Conservation (phyloP, 768 basidiomycete species). For the Mrakia frigida region DNA sequence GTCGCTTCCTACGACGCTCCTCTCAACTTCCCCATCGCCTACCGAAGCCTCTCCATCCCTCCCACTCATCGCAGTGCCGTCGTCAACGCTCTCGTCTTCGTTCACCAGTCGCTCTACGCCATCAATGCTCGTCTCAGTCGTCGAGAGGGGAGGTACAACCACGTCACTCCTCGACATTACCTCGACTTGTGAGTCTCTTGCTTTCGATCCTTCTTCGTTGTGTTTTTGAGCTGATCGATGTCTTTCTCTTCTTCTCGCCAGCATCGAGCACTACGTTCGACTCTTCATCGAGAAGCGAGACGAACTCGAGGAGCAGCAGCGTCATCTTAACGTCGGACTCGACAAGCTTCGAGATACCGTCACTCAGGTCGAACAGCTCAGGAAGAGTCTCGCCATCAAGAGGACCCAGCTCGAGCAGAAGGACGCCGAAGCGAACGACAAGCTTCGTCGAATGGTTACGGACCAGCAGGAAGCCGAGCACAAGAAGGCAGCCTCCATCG, state of each 20-base stretch:
- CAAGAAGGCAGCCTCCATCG: slow-evolving; percentile 92
- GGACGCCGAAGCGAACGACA: slow-evolving; percentile 91
- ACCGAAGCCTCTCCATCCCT: slow-evolving; percentile 75
- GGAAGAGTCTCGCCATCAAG: slow-evolving; percentile 91
- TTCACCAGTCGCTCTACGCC: slow-evolving; percentile 81
- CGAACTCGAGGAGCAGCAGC: slow-evolving; percentile 95
- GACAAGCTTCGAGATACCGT: slow-evolving; percentile 95
- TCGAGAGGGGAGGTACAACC: slow-evolving; percentile 90
- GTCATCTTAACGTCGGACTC: slow-evolving; percentile 94
- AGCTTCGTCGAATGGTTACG: slow-evolving; percentile 93
- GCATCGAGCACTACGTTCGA: slow-evolving; percentile 94
- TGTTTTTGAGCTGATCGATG: neutral
- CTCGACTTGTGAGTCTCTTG: slow-evolving; percentile 79
- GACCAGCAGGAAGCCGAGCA: slow-evolving; percentile 99
- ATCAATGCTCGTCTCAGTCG: slow-evolving; percentile 85
- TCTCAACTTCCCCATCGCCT: slow-evolving; percentile 78
- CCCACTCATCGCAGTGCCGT: slow-evolving; percentile 85
- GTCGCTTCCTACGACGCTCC: slow-evolving; percentile 74
- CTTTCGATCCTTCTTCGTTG: neutral
- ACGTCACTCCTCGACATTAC: slow-evolving; percentile 95
- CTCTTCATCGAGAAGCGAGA: slow-evolving; percentile 94
- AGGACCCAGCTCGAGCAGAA: slow-evolving; percentile 87
- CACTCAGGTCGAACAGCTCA: slow-evolving; percentile 90
- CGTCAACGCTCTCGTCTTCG: slow-evolving; percentile 85
- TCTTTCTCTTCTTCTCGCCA: slow-evolving; percentile 40